phyloP scores from a whole-genome alignment of 2,329 filamentous ascomycete species.

The Trichophyton schoenleinii region DNA sequence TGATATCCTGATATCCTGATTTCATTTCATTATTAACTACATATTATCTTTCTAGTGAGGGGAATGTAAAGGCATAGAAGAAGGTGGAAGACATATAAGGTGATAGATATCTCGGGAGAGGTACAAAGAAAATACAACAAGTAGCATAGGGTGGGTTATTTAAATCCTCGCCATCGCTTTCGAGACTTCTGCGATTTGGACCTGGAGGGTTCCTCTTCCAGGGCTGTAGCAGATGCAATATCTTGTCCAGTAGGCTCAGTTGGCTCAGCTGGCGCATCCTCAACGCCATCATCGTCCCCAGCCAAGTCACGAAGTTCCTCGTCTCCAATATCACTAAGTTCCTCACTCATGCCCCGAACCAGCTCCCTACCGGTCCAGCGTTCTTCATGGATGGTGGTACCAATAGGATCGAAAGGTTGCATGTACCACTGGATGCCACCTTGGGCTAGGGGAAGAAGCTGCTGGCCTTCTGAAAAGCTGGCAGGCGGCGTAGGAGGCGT shows the following conservation, averaged over 20 bases:
- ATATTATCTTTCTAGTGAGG: not conserved
- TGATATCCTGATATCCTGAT: too few species aligned
- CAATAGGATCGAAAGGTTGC: conserved; percentile 62
- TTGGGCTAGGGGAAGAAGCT: conserved; percentile 43
- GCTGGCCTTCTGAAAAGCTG: conserved; percentile 28
- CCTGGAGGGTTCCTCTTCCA: not conserved
- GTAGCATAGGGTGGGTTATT: conserved; percentile 3
- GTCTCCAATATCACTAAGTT: conserved; percentile 83
- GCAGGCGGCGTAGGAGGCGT: conserved; percentile 28
- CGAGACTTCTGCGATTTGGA: conserved; percentile 22
- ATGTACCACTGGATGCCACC: conserved; percentile 87
- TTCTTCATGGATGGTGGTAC: conserved; percentile 68
- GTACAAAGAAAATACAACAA: not conserved
- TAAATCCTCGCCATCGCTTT: conserved; percentile 23
- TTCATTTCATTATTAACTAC: not conserved
- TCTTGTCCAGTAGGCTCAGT: conserved; percentile 1
- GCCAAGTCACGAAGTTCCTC: conserved; percentile 66
- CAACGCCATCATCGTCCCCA: conserved; percentile 35
- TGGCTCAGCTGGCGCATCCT: conserved; percentile 7
- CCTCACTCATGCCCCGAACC: conserved; percentile 64
- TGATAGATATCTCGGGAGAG: not conserved
- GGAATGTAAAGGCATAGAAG: not conserved
- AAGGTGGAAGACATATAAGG: not conserved
- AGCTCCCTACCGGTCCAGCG: conserved; percentile 61
- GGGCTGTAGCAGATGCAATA: not conserved